These are phyloP conservation scores for Pleodorina starrii DNA, from an alignment of 139 green algal species.

Conservation along the genomic window DNA sequence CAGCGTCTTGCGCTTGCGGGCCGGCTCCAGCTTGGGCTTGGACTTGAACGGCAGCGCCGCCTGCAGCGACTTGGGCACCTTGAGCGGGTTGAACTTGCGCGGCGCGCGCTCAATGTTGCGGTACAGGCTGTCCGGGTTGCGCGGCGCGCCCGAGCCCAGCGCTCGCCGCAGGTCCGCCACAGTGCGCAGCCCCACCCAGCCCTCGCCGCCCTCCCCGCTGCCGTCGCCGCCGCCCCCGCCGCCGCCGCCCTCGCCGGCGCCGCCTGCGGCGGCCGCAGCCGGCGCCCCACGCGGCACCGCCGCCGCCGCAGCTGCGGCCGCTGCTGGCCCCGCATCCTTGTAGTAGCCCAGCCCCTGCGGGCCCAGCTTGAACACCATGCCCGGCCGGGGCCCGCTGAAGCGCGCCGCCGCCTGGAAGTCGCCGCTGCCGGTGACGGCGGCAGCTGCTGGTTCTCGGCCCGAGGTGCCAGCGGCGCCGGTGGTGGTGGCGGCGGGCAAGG, in stretches of 20 bases:
- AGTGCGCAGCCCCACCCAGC: slow-evolving; percentile 83
- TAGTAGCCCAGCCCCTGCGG: slow-evolving; percentile 88
- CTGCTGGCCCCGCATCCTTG: slow-evolving; percentile 62
- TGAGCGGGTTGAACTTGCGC: slow-evolving; percentile 94
- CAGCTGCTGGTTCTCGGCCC: neutral
- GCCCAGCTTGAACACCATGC: slow-evolving; percentile 83
- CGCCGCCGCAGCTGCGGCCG: slow-evolving; percentile 1
- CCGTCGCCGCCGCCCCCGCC: neutral
- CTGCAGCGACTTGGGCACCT: slow-evolving; percentile 86
- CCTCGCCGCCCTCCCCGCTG: neutral
- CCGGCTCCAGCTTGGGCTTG: slow-evolving; percentile 91
- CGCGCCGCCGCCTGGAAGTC: slow-evolving; percentile 62
- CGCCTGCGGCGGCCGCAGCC: neutral
- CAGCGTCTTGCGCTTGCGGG: slow-evolving; percentile 83
- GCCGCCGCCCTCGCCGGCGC: neutral
- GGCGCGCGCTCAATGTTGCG: slow-evolving; percentile 82
- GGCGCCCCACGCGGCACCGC: neutral
- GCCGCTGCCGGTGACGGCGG: neutral
- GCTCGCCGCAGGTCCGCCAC: slow-evolving; percentile 91
- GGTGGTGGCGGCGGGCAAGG: neutral
- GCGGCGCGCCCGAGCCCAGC: slow-evolving; percentile 82
- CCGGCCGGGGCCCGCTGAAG: slow-evolving; percentile 74
- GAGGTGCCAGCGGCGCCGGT: neutral
- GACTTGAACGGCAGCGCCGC: slow-evolving; percentile 93
- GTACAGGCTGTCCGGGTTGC: slow-evolving; percentile 93